Evolutionary conservation across 352 stramenopile genomes (phyloP).

Genomic region (Phytophthora gonapodyides): DNA sequence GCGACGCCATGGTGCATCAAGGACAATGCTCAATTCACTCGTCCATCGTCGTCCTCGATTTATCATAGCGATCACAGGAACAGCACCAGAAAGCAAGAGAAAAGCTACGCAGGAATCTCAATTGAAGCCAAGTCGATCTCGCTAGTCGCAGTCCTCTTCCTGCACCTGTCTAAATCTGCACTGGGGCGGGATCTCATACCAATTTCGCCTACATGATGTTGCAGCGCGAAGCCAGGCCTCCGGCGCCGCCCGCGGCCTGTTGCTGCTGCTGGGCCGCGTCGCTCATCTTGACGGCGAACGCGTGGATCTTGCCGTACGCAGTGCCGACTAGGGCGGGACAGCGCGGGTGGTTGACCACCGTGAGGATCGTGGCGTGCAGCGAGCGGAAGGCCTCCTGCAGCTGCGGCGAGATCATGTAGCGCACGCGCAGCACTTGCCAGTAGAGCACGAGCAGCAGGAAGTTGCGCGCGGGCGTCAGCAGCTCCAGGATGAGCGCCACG

Average conservation of each 20-base stretch:
- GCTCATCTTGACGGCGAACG: slow-evolving; percentile 71
- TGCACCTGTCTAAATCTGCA: slow-evolving; percentile 31
- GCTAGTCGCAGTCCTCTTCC: slow-evolving; percentile 21
- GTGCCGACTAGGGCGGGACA: slow-evolving; percentile 59
- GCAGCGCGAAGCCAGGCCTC: slow-evolving; percentile 55
- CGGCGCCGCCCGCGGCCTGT: slow-evolving; percentile 34
- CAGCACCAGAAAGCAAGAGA: not conserved
- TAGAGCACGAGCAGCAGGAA: slow-evolving; percentile 88
- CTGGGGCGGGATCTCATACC: slow-evolving; percentile 2
- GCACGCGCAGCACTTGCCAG: slow-evolving; percentile 90
- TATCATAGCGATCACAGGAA: not conserved
- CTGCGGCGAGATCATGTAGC: slow-evolving; percentile 91
- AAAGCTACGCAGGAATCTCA: slow-evolving; percentile 4
- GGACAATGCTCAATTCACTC: no score
- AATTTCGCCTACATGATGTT: slow-evolving; percentile 65
- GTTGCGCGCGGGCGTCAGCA: slow-evolving; percentile 85
- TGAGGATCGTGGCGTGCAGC: slow-evolving; percentile 67
- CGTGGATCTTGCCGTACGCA: slow-evolving; percentile 73
- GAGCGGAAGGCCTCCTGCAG: slow-evolving; percentile 82
- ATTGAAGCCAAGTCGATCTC: slow-evolving; percentile 20
- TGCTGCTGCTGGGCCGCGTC: slow-evolving; percentile 55
- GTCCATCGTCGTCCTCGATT: no score
- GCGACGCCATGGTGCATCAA: no score
- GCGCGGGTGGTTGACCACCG: slow-evolving; percentile 65
- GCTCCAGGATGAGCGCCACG: slow-evolving; percentile 76